These are phyloP conservation scores for Fraxinus americana DNA, from an alignment of 257 asterid species.

Conservation along the genomic window DNA sequence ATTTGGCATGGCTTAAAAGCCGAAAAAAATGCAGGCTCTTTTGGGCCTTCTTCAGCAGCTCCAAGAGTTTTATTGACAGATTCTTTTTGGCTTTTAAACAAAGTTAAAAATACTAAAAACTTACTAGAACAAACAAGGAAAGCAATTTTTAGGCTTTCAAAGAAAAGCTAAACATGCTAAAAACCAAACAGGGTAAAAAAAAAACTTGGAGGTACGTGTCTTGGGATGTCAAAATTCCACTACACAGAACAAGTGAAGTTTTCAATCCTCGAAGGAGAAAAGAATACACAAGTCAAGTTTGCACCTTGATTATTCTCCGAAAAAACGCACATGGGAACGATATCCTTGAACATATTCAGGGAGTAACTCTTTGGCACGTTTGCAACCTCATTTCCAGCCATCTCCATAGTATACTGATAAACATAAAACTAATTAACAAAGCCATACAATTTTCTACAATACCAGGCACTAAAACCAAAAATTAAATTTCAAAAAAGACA, in stretches of 20 bases:
- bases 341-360: constrained; percentile 52
- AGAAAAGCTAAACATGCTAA: not conserved
- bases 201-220: not conserved
- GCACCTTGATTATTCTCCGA: constrained; percentile 51
- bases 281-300: not conserved
- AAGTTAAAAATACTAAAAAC: not conserved
- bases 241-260: not conserved
- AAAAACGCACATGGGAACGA: constrained; percentile 55
- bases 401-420: constrained; percentile 53
- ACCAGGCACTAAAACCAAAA: not conserved
- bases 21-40: not conserved
- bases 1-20: not conserved
- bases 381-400: constrained; percentile 42
- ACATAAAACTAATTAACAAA: constrained; percentile 4
- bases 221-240: not conserved
- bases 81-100: not conserved
- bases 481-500: not conserved
- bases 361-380: constrained; percentile 54
- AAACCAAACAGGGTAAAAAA: not conserved
- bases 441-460: not conserved
- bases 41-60: not conserved
- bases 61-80: not conserved
- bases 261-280: not conserved
- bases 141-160: not conserved
- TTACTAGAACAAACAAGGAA: not conserved